phyloP scores from a whole-genome alignment of 2,329 filamentous ascomycete genomes.

The Talaromyces sp. region DNA sequence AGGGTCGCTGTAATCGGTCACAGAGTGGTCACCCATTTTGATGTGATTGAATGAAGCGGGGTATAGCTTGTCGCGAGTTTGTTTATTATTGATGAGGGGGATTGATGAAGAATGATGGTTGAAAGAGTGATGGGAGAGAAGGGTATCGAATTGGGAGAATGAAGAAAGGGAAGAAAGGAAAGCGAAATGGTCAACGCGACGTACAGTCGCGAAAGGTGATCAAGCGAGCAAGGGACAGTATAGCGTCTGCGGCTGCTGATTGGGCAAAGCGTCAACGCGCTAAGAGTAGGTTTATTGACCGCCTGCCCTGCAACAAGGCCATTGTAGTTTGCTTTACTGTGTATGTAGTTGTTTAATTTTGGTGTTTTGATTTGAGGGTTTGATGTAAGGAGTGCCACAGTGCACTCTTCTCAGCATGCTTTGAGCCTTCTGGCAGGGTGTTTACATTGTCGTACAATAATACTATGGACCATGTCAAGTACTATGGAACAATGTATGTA shows the following conservation, averaged over 20 bases:
- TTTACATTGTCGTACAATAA: background rate
- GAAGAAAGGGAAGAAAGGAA: background rate
- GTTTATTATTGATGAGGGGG: background rate
- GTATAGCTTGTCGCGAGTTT: conserved; percentile 1
- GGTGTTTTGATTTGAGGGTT: background rate
- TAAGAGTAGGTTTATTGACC: background rate
- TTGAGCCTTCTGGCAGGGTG: background rate
- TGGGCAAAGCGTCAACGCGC: background rate
- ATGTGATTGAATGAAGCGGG: background rate
- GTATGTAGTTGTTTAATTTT: background rate
- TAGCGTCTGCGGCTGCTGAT: conserved; percentile 3
- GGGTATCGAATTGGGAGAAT: background rate
- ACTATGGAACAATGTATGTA: background rate
- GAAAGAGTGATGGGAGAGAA: background rate
- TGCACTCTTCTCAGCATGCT: background rate
- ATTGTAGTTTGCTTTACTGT: background rate
- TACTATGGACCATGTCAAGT: background rate
- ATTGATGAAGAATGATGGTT: background rate
- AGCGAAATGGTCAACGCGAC: conserved; percentile 1
- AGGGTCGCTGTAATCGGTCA: conserved; percentile 34
- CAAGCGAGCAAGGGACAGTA: conserved; percentile 14
- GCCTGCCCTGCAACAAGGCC: background rate
- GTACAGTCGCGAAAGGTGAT: background rate
- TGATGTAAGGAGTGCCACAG: background rate
- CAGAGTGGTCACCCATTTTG: conserved; percentile 36